Conservation (phyloP, 768 basidiomycete genomes). For the Termitomyces heimii region DNA sequence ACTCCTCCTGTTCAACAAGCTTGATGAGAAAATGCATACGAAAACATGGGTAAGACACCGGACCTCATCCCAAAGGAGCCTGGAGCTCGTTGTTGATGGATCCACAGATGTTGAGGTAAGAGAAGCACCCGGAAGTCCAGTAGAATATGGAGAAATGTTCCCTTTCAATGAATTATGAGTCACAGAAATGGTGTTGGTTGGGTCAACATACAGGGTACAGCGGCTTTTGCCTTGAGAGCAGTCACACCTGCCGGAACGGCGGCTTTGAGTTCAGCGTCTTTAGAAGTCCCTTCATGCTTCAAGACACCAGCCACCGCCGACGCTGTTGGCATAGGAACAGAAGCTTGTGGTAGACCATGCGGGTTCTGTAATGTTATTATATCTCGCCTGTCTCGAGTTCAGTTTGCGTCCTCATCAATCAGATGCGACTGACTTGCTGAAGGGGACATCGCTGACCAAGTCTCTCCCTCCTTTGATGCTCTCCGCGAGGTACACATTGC, state of each 20-base stretch:
- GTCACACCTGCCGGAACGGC: constrained; percentile 26
- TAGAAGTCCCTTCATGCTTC: constrained; percentile 19
- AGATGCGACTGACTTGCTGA: constrained; percentile 60
- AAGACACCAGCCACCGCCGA: constrained; percentile 22
- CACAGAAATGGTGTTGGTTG: neutral
- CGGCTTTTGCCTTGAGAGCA: constrained; percentile 43
- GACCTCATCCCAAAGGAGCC: constrained; percentile 93
- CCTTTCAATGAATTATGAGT: constrained; percentile 35
- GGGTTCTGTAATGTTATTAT: constrained; percentile 94
- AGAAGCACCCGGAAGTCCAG: constrained; percentile 85
- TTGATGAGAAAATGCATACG: neutral
- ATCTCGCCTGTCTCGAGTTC: constrained; percentile 52
- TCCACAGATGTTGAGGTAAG: constrained; percentile 91
- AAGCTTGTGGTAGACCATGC: constrained; percentile 64
- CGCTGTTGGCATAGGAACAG: constrained; percentile 26
- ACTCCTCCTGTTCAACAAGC: constrained; percentile 62
- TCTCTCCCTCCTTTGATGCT: constrained; percentile 84
- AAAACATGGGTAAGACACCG: constrained; percentile 7
- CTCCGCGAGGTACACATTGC: constrained; percentile 91
- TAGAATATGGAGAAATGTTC: constrained; percentile 91
- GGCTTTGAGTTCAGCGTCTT: constrained; percentile 28
- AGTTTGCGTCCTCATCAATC: constrained; percentile 3
- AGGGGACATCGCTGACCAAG: constrained; percentile 77
- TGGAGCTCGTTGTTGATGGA: constrained; percentile 60
- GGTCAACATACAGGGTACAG: constrained; percentile 56